These are phyloP conservation scores for Myochromella boudieri DNA, from an alignment of 768 basidiomycete genomes.

Conservation along the genomic window DNA sequence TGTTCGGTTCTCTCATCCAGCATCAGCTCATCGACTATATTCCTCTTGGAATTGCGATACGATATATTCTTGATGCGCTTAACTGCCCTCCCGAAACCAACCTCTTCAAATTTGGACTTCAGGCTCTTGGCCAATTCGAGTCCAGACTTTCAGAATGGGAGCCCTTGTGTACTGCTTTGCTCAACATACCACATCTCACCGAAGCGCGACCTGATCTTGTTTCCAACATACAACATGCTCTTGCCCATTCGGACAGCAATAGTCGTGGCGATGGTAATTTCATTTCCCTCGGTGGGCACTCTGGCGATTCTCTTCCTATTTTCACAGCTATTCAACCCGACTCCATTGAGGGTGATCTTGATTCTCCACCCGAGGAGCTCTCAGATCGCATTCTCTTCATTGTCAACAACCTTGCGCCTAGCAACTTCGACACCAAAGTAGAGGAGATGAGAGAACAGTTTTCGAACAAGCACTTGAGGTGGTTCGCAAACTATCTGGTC, in stretches of 20 bases:
- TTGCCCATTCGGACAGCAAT: slow-evolving; percentile 54
- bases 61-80: slow-evolving; percentile 93
- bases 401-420: slow-evolving; percentile 95
- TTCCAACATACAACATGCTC: slow-evolving; percentile 65
- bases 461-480: slow-evolving; percentile 79
- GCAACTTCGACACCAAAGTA: slow-evolving; percentile 88
- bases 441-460: slow-evolving; percentile 85
- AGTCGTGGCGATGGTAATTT: slow-evolving; percentile 38
- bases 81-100: slow-evolving; percentile 89
- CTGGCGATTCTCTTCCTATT: slow-evolving; percentile 46
- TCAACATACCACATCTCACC: slow-evolving; percentile 82
- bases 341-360: slow-evolving; percentile 55
- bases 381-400: slow-evolving; percentile 97
- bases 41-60: slow-evolving; percentile 93
- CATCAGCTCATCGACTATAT: slow-evolving; percentile 91
- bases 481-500: slow-evolving; percentile 98
- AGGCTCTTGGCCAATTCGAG: slow-evolving; percentile 88
- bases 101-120: slow-evolving; percentile 92
- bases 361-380: slow-evolving; percentile 77
- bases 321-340: slow-evolving; percentile 85
- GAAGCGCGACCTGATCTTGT: slow-evolving; percentile 85
- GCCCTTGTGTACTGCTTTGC: slow-evolving; percentile 84
- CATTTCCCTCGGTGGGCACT: slow-evolving; percentile 25
- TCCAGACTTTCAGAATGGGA: slow-evolving; percentile 88
- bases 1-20: slow-evolving; percentile 96